phyloP scores from a whole-genome alignment of 2,329 filamentous ascomycete species.

The Aspergillus tamarii region DNA sequence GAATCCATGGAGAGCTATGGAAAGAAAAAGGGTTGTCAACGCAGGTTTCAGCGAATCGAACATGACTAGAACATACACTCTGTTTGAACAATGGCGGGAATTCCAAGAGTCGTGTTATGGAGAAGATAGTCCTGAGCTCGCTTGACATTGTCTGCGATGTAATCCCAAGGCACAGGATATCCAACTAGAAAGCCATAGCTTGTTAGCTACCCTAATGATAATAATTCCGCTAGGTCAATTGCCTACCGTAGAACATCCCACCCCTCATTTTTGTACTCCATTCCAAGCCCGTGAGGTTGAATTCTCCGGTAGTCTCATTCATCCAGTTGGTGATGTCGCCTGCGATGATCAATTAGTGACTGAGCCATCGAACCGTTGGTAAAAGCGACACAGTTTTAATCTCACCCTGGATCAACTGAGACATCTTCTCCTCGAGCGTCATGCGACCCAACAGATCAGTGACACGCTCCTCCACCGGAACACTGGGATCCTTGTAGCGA shows the following conservation, averaged over 20 bases:
- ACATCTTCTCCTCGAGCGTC: slow-evolving; percentile 74
- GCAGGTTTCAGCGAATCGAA: background rate
- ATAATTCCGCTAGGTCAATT: background rate
- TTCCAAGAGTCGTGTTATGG: slow-evolving; percentile 68
- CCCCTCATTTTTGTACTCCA: slow-evolving; percentile 68
- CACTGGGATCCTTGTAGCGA: slow-evolving; percentile 65
- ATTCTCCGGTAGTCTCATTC: slow-evolving; percentile 66
- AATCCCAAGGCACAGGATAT: slow-evolving; percentile 65
- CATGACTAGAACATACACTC: slow-evolving; percentile 53
- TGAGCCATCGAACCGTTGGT: background rate
- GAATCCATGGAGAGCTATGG: slow-evolving; percentile 65
- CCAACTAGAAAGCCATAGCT: slow-evolving; percentile 53
- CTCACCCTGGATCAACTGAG: slow-evolving; percentile 65
- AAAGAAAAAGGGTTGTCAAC: background rate
- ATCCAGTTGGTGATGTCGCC: slow-evolving; percentile 75
- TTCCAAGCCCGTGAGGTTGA: slow-evolving; percentile 68
- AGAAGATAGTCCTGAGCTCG: slow-evolving; percentile 70
- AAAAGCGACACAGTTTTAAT: background rate
- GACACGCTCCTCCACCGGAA: slow-evolving; percentile 66
- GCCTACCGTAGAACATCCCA: slow-evolving; percentile 65
- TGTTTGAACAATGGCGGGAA: slow-evolving; percentile 73
- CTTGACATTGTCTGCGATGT: slow-evolving; percentile 65
- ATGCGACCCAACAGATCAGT: slow-evolving; percentile 70
- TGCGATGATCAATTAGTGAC: slow-evolving; percentile 13
- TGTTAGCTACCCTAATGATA: background rate